These are phyloP conservation scores for Kalmusia sp. DNA, from an alignment of 2,329 filamentous ascomycete species.

Conservation along the genomic window DNA sequence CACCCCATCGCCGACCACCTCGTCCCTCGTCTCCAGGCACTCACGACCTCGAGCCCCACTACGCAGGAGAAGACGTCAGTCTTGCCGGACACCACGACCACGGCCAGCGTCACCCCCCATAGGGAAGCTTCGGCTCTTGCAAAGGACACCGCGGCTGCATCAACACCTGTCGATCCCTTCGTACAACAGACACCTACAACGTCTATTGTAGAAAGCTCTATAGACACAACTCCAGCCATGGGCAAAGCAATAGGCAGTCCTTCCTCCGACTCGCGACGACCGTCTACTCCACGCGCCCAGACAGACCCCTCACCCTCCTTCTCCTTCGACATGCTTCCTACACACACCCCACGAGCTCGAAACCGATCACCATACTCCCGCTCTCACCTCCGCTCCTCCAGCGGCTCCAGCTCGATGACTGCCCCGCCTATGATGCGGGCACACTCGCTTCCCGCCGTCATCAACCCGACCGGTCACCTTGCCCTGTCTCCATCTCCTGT, in stretches of 20 bases:
- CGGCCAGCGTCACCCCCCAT: constrained; percentile 6
- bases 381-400: constrained; percentile 55
- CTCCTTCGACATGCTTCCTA: constrained; percentile 32
- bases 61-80: constrained; percentile 13
- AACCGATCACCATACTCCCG: constrained; percentile 58
- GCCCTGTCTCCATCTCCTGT: constrained; percentile 42
- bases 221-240: constrained; percentile 20
- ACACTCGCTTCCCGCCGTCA: constrained; percentile 54
- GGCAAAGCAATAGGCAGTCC: constrained; percentile 32
- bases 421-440: constrained; percentile 57
- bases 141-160: neutral
- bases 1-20: constrained; percentile 25
- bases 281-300: constrained; percentile 45
- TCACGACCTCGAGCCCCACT: constrained; percentile 21
- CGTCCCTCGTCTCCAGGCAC: constrained; percentile 31
- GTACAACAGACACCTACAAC: neutral
- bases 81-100: constrained; percentile 9
- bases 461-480: constrained; percentile 41
- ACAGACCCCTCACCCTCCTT: constrained; percentile 47
- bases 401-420: constrained; percentile 46
- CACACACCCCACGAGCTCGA: constrained; percentile 44
- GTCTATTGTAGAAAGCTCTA: neutral
- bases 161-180: neutral
- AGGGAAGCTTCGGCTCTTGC: neutral
- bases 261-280: constrained; percentile 33